Evolutionary conservation across 108 stramenopile species (phyloP).

Genomic region (Cyclotella cryptica): DNA sequence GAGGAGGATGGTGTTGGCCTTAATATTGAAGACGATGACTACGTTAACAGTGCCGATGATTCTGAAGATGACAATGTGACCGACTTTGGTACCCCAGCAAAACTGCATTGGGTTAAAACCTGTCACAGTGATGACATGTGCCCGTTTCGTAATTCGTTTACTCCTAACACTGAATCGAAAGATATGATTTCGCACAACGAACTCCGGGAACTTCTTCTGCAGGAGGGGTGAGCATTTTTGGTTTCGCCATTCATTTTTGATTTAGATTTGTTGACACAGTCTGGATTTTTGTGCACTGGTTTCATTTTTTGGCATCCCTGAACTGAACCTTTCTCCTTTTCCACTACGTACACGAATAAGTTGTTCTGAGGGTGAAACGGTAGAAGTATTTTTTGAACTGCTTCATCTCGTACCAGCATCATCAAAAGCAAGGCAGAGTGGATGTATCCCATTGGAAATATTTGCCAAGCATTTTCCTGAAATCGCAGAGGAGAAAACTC

Average conservation of each 20-base stretch:
- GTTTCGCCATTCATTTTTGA: too few relatives aligned
- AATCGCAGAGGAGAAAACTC: conserved; percentile 48
- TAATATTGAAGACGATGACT: conserved; percentile 12
- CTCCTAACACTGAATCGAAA: conserved; percentile 1
- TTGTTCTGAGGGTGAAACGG: conserved; percentile 55
- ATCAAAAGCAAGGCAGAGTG: conserved; percentile 38
- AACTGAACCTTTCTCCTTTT: too few relatives aligned
- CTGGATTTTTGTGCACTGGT: too few relatives aligned
- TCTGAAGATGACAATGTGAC: conserved; percentile 42
- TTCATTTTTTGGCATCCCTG: too few relatives aligned
- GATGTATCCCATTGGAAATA: conserved; percentile 49
- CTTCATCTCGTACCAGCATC: conserved; percentile 28
- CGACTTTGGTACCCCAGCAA: conserved; percentile 39
- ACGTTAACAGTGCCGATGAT: neutral
- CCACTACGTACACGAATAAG: too few relatives aligned
- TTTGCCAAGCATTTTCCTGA: conserved; percentile 28
- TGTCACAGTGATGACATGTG: conserved; percentile 38
- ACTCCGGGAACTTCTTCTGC: conserved; percentile 42
- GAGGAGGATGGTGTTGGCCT: neutral
- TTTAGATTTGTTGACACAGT: too few relatives aligned
- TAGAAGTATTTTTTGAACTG: conserved; percentile 66
- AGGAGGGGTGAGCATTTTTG: conserved; percentile 15
- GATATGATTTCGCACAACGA: conserved; percentile 34
- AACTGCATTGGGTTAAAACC: conserved; percentile 29
- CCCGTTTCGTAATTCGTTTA: conserved; percentile 40